These are phyloP conservation scores for Exophiala spinifera DNA, from an alignment of 2,329 filamentous ascomycete genomes.

Conservation along the genomic window DNA sequence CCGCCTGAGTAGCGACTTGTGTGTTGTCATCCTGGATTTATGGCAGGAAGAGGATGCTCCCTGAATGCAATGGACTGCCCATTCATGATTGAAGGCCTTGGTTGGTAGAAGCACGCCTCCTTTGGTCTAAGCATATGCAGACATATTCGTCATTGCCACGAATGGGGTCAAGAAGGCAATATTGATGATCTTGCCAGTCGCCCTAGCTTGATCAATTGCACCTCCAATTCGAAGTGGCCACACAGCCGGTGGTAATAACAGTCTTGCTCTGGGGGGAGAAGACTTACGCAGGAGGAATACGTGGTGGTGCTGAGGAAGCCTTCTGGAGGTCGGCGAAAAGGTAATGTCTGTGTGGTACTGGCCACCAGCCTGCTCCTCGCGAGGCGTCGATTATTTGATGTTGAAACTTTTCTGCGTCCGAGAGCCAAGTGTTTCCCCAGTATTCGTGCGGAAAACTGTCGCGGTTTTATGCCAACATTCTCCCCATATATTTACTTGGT, in stretches of 20 bases:
- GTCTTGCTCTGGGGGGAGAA: conserved; percentile 38
- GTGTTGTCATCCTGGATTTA: neutral
- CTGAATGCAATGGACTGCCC: conserved; percentile 70
- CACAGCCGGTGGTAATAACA: conserved; percentile 57
- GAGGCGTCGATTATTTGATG: no score
- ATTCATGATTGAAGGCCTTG: conserved; percentile 82
- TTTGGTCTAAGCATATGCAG: conserved; percentile 81
- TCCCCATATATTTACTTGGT: no score
- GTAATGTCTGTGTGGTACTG: no score
- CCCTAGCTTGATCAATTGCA: conserved; percentile 62
- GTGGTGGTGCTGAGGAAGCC: neutral
- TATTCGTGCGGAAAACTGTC: no score
- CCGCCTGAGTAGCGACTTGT: neutral
- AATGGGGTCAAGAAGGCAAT: conserved; percentile 76
- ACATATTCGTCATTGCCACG: conserved; percentile 82
- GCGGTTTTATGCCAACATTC: no score
- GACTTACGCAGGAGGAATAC: conserved; percentile 1
- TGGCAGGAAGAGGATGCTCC: conserved; percentile 71
- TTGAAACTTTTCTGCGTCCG: no score
- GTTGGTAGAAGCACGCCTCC: conserved; percentile 81
- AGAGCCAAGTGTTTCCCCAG: no score
- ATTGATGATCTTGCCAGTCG: conserved; percentile 65
- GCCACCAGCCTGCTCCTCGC: no score
- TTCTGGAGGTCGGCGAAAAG: neutral
- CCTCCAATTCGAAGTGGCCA: conserved; percentile 72